Percentiles rank a stretch among this genome's conserved stretches.
Conservation (phyloP, 352 stramenopile genomes). For the Pythium volutum region DNA sequence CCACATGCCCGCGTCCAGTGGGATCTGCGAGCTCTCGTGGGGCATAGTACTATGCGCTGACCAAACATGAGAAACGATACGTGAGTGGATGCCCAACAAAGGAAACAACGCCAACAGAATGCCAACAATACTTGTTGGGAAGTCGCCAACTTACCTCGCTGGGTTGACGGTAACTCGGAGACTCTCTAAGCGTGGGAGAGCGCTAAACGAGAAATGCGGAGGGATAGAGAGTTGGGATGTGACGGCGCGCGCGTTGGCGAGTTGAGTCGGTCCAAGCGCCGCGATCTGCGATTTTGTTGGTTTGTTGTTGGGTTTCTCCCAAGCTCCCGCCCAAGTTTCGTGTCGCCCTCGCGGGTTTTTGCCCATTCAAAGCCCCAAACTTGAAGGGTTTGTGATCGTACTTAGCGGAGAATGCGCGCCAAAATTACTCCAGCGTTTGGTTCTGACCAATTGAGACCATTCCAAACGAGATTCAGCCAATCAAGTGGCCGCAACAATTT, state of each 20-base stretch:
- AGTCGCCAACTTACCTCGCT: not conserved
- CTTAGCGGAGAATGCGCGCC: conserved; percentile 17
- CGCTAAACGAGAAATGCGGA: not conserved
- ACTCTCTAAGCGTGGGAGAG: not conserved
- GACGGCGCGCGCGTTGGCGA: not conserved
- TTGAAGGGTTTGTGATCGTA: conserved; percentile 17
- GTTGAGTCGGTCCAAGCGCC: not conserved
- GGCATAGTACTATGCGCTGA: not conserved
- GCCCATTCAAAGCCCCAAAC: conserved; percentile 21
- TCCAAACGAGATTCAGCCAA: conserved; percentile 10
- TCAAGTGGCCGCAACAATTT: not conserved
- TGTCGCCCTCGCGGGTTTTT: conserved; percentile 10
- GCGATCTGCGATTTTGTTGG: not conserved
- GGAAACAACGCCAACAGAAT: not conserved
- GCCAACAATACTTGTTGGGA: not conserved
- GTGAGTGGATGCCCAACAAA: not conserved
- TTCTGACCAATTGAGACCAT: no score
- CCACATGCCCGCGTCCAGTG: conserved; percentile 23
- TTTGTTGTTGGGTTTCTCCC: not conserved
- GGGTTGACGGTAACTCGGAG: not conserved
- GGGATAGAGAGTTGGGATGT: not conserved
- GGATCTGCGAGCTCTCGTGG: conserved; percentile 14
- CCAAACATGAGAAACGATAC: not conserved
- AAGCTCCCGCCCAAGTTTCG: conserved; percentile 10
- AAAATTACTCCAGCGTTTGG: no score